A percentile compares a stretch with the other conserved stretches of the same genome.
Conservation (phyloP, 2,329 filamentous ascomycete genomes). For the Talaromyces sp. region DNA sequence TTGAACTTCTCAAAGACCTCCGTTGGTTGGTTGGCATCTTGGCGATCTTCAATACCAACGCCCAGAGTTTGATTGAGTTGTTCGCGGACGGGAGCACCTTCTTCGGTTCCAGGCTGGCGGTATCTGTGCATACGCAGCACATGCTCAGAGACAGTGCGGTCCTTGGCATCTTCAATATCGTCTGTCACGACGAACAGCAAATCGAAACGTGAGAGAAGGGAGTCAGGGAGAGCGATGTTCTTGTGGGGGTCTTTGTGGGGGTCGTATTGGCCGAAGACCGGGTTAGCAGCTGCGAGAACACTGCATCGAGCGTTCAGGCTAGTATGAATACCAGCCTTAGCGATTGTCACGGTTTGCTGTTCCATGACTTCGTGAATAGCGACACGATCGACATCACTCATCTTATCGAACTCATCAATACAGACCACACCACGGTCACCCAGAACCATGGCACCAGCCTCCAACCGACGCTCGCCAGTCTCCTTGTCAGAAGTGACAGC, state of each 20-base stretch:
- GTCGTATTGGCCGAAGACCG: slow-evolving; percentile 97
- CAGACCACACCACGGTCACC: slow-evolving; percentile 96
- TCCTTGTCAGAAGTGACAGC: slow-evolving; percentile 97
- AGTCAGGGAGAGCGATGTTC: slow-evolving; percentile 96
- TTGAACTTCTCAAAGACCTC: slow-evolving; percentile 97
- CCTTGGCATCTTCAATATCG: slow-evolving; percentile 91
- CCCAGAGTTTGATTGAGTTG: slow-evolving; percentile 80
- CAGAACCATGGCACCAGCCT: slow-evolving; percentile 98
- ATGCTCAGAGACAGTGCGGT: slow-evolving; percentile 91
- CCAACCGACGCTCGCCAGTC: slow-evolving; percentile 89
- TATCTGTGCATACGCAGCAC: slow-evolving; percentile 97
- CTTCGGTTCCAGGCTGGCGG: slow-evolving; percentile 87
- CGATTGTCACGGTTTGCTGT: slow-evolving; percentile 98
- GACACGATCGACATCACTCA: slow-evolving; percentile 97
- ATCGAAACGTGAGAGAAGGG: slow-evolving; percentile 96
- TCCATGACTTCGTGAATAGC: slow-evolving; percentile 99
- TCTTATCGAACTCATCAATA: slow-evolving; percentile 99
- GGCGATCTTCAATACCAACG: slow-evolving; percentile 78
- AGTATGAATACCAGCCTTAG: slow-evolving; percentile 97
- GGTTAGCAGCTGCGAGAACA: slow-evolving; percentile 94
- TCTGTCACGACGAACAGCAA: slow-evolving; percentile 96
- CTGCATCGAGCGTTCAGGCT: slow-evolving; percentile 95
- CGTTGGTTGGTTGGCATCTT: slow-evolving; percentile 71
- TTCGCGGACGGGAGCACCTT: slow-evolving; percentile 91
- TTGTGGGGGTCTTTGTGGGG: slow-evolving; percentile 98